Evolutionary conservation across 192 early-diverging fungal species (phyloP).

Genomic region (Mortierella claussenii): DNA sequence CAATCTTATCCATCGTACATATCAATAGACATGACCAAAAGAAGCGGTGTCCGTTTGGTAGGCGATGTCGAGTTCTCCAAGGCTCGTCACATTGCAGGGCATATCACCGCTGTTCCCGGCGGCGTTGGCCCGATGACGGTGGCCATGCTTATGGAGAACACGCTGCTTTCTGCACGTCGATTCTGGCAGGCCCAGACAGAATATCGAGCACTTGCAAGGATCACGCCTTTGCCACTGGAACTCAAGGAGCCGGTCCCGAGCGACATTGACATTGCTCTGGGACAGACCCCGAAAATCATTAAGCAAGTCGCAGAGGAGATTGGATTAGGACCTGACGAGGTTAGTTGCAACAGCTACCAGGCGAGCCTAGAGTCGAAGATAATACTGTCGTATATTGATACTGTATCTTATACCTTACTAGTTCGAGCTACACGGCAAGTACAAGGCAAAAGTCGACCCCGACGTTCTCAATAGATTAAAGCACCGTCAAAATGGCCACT

Average conservation of each 20-base stretch:
- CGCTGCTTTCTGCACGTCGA: constrained; percentile 79
- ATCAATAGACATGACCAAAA: constrained; percentile 81
- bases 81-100: constrained; percentile 75
- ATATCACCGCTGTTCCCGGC: constrained; percentile 96
- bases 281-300: constrained; percentile 90
- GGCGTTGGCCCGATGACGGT: constrained; percentile 99
- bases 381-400: background rate
- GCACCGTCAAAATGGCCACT: constrained; percentile 83
- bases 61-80: constrained; percentile 92
- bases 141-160: constrained; percentile 96
- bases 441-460: constrained; percentile 92
- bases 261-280: constrained; percentile 94
- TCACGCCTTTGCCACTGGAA: constrained; percentile 69
- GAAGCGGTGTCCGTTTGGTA: constrained; percentile 89
- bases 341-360: constrained; percentile 17
- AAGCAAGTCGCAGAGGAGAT: constrained; percentile 84
- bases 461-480: constrained; percentile 86
- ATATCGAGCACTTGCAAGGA: constrained; percentile 55
- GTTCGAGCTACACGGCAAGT: constrained; percentile 88
- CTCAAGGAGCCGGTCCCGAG: constrained; percentile 87
- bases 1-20: background rate
- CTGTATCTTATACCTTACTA: constrained; percentile 30
- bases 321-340: constrained; percentile 78
- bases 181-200: constrained; percentile 63
- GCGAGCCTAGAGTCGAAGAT: no score